Evolutionary conservation across 495 filamentous ascomycete genomes (phyloP).

Genomic region (Saxophila tyrrhenica): DNA sequence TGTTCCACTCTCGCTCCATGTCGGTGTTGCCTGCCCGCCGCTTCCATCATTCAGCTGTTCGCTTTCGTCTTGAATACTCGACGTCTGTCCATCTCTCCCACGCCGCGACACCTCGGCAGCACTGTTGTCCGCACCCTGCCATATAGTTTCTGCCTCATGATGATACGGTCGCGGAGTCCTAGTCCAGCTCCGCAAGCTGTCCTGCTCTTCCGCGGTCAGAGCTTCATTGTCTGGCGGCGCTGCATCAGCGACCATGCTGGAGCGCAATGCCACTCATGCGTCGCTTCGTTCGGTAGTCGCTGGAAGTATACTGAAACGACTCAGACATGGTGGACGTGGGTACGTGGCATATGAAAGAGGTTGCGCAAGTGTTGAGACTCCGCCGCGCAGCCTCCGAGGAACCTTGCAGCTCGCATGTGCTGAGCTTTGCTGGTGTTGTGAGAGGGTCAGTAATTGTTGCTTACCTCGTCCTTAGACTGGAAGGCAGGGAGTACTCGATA

Average conservation of each 20-base stretch:
- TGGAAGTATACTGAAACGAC: neutral
- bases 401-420: neutral
- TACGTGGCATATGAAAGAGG: neutral
- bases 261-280: neutral
- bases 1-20: slow-evolving; percentile 75
- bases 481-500: too few relatives aligned
- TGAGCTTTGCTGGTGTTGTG: too few relatives aligned
- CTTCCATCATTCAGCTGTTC: slow-evolving; percentile 6
- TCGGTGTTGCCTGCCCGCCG: slow-evolving; percentile 33
- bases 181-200: neutral
- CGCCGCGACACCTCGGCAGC: neutral
- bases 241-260: neutral
- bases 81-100: neutral
- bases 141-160: neutral
- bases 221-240: neutral
- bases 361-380: neutral
- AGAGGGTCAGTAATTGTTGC: too few relatives aligned
- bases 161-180: slow-evolving; percentile 1
- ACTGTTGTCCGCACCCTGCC: neutral
- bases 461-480: too few relatives aligned
- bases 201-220: neutral
- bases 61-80: neutral
- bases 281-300: neutral
- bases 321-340: neutral
- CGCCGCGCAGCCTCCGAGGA: neutral